Percentiles rank a stretch among this genome's conserved stretches.
These are phyloP conservation scores for Monosporozyma aerobia DNA, from an alignment of 805 yeast species.

Conservation along the genomic window DNA sequence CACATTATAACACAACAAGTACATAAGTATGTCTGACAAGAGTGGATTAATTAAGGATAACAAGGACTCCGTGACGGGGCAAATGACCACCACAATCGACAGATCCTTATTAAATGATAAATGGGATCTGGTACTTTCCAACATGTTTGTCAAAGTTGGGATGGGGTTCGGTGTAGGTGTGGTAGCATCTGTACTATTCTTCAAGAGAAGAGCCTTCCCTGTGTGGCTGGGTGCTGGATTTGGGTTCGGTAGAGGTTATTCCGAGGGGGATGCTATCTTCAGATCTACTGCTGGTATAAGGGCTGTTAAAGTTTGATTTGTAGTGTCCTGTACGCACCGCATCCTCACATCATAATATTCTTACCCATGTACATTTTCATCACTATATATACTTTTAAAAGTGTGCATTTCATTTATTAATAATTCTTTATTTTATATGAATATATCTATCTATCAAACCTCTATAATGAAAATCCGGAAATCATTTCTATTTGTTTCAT, in stretches of 20 bases:
- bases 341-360: background rate
- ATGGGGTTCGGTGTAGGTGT: constrained; percentile 97
- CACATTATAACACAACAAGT: background rate
- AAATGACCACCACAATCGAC: constrained; percentile 32
- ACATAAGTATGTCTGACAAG: constrained; percentile 17
- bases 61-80: constrained; percentile 1
- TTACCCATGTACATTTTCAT: background rate
- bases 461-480: constrained; percentile 25
- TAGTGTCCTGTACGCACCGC: background rate
- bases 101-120: constrained; percentile 55
- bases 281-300: constrained; percentile 74
- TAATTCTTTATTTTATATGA: background rate
- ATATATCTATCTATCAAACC: background rate
- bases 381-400: background rate
- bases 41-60: background rate
- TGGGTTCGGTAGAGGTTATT: constrained; percentile 95
- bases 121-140: constrained; percentile 96
- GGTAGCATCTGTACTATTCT: constrained; percentile 77
- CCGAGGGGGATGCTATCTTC: constrained; percentile 97
- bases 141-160: constrained; percentile 89
- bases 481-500: constrained; percentile 28
- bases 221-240: constrained; percentile 97
- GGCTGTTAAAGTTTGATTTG: constrained; percentile 51
- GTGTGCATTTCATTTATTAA: background rate
- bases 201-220: constrained; percentile 93